Evolutionary conservation across 768 basidiomycete species (phyloP).

Genomic region (Lactarius quietus): DNA sequence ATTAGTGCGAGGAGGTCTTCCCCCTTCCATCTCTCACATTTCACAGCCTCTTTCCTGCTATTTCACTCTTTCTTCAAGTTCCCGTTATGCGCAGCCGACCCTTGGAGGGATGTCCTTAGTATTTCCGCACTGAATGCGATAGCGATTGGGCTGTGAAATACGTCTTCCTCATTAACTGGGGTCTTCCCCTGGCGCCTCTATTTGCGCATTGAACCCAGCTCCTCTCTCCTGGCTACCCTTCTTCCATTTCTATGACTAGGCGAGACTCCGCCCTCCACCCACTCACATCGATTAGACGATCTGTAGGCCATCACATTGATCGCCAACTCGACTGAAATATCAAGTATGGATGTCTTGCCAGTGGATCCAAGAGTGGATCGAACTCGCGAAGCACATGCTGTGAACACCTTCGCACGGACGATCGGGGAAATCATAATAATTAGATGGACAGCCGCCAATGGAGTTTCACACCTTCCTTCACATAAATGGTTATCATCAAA

Average conservation of each 20-base stretch:
- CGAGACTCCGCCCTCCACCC: not conserved
- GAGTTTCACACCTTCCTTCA: too few relatives aligned
- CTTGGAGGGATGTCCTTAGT: not conserved
- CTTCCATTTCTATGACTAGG: not conserved
- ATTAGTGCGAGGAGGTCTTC: not conserved
- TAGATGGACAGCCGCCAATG: too few relatives aligned
- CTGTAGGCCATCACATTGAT: not conserved
- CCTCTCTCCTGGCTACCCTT: not conserved
- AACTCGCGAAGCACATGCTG: not conserved
- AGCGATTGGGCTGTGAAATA: not conserved
- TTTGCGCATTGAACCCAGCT: not conserved
- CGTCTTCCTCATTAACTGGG: not conserved
- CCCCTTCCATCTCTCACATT: not conserved
- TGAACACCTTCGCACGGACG: not conserved
- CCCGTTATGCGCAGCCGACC: not conserved
- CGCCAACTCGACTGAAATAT: not conserved
- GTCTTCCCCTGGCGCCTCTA: not conserved
- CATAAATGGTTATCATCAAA: too few relatives aligned
- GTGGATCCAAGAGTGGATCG: too few relatives aligned
- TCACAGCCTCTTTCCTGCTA: not conserved
- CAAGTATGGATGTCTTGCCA: not conserved
- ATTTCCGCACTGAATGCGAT: not conserved
- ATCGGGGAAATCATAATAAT: not conserved
- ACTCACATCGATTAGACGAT: not conserved
- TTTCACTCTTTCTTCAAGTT: not conserved